phyloP scores from a whole-genome alignment of 75 land plant genomes.

The Larix kaempferi region DNA sequence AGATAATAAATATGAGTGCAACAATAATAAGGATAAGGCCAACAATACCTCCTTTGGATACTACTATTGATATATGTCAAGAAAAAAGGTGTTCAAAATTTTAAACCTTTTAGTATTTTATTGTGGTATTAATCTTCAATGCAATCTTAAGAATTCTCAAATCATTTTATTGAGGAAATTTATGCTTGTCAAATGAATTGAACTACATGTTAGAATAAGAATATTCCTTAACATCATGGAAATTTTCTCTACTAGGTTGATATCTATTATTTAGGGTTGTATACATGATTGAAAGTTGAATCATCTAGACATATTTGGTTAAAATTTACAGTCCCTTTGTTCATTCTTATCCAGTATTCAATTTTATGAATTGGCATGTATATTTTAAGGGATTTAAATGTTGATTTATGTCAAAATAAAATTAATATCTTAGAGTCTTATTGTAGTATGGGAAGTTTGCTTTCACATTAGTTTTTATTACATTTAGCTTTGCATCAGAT shows the following conservation, averaged over 20 bases:
- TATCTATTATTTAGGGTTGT: background rate
- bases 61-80: conserved; percentile 17
- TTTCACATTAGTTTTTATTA: too few species aligned
- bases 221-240: background rate
- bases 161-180: background rate
- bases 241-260: background rate
- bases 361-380: background rate
- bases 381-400: background rate
- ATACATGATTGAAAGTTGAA: background rate
- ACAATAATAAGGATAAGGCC: conserved; percentile 33
- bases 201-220: background rate
- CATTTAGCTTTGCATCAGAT: too few species aligned
- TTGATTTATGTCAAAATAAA: background rate
- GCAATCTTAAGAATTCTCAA: background rate
- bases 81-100: conserved; percentile 32
- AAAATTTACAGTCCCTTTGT: background rate
- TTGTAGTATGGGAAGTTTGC: background rate
- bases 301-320: too few species aligned
- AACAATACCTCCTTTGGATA: conserved; percentile 40
- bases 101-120: background rate
- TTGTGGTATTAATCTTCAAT: background rate
- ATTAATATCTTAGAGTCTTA: background rate
- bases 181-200: background rate
- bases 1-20: conserved; percentile 64
- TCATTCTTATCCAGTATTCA: too few species aligned